phyloP scores from a whole-genome alignment of 2,329 filamentous ascomycete species.

The Aureobasidium sp. region DNA sequence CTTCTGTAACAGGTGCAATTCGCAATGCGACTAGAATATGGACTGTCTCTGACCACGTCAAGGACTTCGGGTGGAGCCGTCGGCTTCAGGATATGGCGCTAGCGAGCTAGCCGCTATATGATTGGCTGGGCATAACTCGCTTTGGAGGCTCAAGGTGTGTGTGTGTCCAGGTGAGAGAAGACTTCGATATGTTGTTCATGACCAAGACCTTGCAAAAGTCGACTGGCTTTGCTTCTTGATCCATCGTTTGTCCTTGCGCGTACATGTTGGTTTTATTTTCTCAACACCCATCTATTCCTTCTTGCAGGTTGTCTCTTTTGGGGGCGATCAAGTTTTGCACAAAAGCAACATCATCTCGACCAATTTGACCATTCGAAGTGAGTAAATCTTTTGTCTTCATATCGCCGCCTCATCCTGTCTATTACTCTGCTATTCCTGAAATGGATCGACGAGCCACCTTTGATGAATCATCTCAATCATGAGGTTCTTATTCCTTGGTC shows the following conservation, averaged over 20 bases:
- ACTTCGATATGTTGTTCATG: slow-evolving; percentile 12
- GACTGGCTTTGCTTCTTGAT: slow-evolving; percentile 1
- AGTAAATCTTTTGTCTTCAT: not conserved
- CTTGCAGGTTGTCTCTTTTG: not conserved
- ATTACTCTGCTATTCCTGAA: not conserved
- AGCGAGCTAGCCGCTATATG: not conserved
- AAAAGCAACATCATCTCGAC: slow-evolving; percentile 13
- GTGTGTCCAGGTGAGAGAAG: slow-evolving; percentile 11
- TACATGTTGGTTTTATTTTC: not conserved
- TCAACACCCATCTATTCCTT: not conserved
- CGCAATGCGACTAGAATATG: not conserved
- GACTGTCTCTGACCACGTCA: not conserved
- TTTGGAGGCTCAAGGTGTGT: slow-evolving; percentile 15
- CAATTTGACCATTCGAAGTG: slow-evolving; percentile 1
- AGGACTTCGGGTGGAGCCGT: slow-evolving; percentile 7
- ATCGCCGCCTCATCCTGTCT: not conserved
- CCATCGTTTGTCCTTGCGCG: not conserved
- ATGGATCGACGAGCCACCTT: not conserved
- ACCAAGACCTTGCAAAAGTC: slow-evolving; percentile 6
- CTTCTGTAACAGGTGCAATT: too few relatives aligned
- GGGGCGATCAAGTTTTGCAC: slow-evolving; percentile 15
- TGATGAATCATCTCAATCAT: not conserved
- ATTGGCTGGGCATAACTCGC: slow-evolving; percentile 13
- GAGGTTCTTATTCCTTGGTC: not conserved
- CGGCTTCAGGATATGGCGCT: slow-evolving; percentile 6